Percentiles rank a stretch among this genome's conserved stretches.
phyloP scores from a whole-genome alignment of 352 stramenopile species.

The Pythium periplocum region DNA sequence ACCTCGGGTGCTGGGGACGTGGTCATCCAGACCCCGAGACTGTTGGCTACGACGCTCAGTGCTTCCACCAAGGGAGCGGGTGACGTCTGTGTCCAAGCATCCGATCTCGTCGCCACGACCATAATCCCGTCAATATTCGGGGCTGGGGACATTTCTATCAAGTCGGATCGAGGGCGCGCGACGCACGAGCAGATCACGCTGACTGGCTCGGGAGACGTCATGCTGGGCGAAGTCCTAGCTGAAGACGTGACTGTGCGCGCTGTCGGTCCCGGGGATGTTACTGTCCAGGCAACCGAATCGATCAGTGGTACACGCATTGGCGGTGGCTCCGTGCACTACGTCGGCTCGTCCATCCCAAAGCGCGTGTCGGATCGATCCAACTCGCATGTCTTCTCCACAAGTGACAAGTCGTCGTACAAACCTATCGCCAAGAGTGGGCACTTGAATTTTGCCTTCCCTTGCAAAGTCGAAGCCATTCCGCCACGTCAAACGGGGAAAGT shows the following conservation, averaged over 20 bases:
- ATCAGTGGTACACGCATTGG: constrained; percentile 5
- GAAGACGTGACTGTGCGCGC: not conserved
- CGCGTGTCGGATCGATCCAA: constrained; percentile 20
- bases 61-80: too few species aligned
- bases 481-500: constrained; percentile 7
- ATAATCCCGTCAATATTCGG: too few species aligned
- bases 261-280: constrained; percentile 1
- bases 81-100: too few species aligned
- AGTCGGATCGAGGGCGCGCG: not conserved
- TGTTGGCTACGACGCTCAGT: too few species aligned
- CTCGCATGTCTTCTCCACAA: constrained; percentile 9
- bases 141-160: constrained; percentile 6
- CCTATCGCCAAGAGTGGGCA: constrained; percentile 17
- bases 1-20: too few species aligned
- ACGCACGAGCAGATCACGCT: not conserved
- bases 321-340: constrained; percentile 19
- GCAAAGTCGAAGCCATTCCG: constrained; percentile 1
- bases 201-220: constrained; percentile 6
- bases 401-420: constrained; percentile 15
- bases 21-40: too few species aligned
- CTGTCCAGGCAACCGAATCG: constrained; percentile 10
- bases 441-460: constrained; percentile 3
- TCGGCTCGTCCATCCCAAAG: constrained; percentile 9
- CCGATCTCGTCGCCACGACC: too few species aligned
- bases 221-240: constrained; percentile 1